phyloP scores from a whole-genome alignment of 306 rosid species.

The Dryas alaskensis region DNA sequence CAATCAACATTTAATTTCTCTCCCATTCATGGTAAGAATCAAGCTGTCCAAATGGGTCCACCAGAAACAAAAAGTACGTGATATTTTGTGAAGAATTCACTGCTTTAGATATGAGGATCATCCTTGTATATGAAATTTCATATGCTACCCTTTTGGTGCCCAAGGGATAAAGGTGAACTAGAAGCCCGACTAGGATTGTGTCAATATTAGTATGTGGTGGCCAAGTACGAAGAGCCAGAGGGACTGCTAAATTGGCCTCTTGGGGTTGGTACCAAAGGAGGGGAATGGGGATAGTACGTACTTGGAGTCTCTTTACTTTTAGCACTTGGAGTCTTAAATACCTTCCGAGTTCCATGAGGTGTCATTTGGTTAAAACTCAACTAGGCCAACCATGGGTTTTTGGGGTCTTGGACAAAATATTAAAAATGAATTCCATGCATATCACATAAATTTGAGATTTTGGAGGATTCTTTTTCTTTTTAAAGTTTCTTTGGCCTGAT shows the following conservation, averaged over 20 bases:
- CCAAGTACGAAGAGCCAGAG: neutral
- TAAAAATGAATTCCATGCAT: too few relatives aligned
- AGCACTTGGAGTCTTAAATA: neutral
- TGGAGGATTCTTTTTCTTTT: too few relatives aligned
- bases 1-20: slow-evolving; percentile 16
- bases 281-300: neutral
- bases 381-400: neutral
- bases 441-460: too few relatives aligned
- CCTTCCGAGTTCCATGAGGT: neutral
- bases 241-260: too few relatives aligned
- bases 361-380: neutral
- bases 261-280: neutral
- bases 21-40: slow-evolving; percentile 6
- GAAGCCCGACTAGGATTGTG: neutral
- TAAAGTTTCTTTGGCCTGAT: too few relatives aligned
- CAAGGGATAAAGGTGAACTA: neutral
- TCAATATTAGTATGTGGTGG: neutral
- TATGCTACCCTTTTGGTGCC: neutral
- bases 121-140: slow-evolving; percentile 2
- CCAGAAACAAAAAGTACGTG: neutral
- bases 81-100: neutral
- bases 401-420: too few relatives aligned
- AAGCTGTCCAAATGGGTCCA: slow-evolving; percentile 12
- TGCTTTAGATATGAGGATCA: neutral
- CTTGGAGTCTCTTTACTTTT: neutral